Conservation (phyloP, 257 asterid genomes). For the Ligustrum vulgare region DNA sequence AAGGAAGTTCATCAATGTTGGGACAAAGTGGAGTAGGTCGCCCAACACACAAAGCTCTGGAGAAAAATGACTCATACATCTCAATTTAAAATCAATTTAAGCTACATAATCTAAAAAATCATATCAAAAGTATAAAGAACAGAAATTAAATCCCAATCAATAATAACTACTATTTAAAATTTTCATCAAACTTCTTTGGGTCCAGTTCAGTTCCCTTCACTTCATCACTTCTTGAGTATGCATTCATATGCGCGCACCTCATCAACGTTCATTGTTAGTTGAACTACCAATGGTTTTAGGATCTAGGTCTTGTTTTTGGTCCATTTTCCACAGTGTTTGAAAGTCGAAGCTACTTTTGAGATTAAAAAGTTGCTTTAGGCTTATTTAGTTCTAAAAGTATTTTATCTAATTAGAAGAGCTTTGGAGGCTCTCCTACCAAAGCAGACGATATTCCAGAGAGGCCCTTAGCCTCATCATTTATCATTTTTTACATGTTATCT, state of each 20-base stretch:
- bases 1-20: not conserved
- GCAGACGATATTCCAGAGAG: not conserved
- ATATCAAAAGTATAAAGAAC: not conserved
- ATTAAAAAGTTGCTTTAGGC: not conserved
- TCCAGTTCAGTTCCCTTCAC: not conserved
- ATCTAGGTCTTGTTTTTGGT: not conserved
- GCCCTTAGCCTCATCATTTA: not conserved
- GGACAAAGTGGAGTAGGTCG: not conserved
- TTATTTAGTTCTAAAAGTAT: not conserved
- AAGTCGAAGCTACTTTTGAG: not conserved
- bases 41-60: not conserved
- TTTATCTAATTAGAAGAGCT: not conserved
- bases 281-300: not conserved
- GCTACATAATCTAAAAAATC: slow-evolving; percentile 1
- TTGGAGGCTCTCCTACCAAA: not conserved
- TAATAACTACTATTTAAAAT: not conserved
- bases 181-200: not conserved
- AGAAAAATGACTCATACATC: not conserved
- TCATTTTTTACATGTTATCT: not conserved
- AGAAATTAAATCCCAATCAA: not conserved
- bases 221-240: slow-evolving; percentile 6
- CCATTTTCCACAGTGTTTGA: not conserved
- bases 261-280: not conserved
- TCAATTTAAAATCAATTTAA: slow-evolving; percentile 4
- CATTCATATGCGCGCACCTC: not conserved